Base-by-base conservation (phyloP, 768 basidiomycete genomes). In the Psilocybe azurescens region DNA sequence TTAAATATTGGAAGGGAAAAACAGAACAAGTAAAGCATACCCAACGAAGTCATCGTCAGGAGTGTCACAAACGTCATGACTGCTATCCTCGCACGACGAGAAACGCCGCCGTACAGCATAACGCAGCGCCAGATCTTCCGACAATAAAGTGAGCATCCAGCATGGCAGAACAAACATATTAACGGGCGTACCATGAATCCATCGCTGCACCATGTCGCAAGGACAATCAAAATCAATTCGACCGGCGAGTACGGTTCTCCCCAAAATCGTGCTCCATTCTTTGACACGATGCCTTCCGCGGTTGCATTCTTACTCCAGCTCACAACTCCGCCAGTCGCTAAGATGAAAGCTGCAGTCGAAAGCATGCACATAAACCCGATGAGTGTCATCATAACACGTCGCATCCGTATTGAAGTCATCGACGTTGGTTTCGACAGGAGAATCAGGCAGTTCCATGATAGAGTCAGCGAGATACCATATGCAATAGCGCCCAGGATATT, bases 101-200 rank as follows among this genome's bases (percentile, higher is more conserved):
- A 36, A 41, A 59, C 38, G 3, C 62, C 62, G 14, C 44, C 33
- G 32, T 63, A 63, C 28, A 63, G 28, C 14, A 63, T 58, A 20
- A 53, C 36, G 24, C 63, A 64, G 7, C 63, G 59, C 63, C 63
- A 64, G 30, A 61, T 54, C 63, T 64, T 29, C 16, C 47, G 9
- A 16, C n/a, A 33, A 20, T 8, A 18, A 44, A 7, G 2, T 38
- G 49, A 20, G 1, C 7, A 36, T 6, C 16, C 2, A 18, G 20
- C 11, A 16, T 14, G 46, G 1, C 5, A 36, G 29, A 46, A 29
- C 1, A 18, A 13, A 8, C 3, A 9, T 47, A 28, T n/a, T 3
- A 47, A 20, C 39, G 32, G 11, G 6, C 51, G 13, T 20, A 61
- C 63, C 63, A 64, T 61, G 39, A 64, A 54, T 16, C 56, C 52